Conservation (phyloP, 2,329 filamentous ascomycete species). For the Periconia sp. region DNA sequence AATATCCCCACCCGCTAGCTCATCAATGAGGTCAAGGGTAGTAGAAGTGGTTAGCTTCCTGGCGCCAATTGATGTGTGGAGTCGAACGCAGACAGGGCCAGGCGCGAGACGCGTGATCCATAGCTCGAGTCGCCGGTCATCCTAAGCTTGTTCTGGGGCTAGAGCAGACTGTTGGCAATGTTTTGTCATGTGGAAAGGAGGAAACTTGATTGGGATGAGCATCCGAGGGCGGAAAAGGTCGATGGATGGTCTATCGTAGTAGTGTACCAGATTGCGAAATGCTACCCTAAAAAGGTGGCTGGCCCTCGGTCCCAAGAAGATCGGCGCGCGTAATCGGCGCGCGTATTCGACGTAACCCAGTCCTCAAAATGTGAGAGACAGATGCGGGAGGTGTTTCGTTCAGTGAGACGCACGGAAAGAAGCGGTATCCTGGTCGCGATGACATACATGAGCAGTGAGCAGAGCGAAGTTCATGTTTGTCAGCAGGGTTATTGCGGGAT, state of each 20-base stretch:
- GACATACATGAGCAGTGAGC: too few species aligned
- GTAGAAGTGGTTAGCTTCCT: background rate
- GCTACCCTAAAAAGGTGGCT: background rate
- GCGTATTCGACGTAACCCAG: too few species aligned
- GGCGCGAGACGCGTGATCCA: constrained; percentile 4
- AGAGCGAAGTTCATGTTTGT: background rate
- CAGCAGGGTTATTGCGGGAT: too few species aligned
- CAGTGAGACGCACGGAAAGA: too few species aligned
- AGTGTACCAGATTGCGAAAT: constrained; percentile 5
- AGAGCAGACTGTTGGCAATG: background rate
- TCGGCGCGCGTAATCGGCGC: too few species aligned
- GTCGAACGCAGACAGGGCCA: background rate
- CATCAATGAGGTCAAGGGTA: background rate
- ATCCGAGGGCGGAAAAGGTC: background rate
- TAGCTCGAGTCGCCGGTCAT: constrained; percentile 24
- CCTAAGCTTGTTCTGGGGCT: constrained; percentile 34
- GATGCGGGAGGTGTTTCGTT: too few species aligned
- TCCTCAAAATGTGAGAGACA: too few species aligned
- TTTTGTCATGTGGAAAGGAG: background rate
- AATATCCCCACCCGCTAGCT: background rate
- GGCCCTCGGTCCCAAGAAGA: too few species aligned
- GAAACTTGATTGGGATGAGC: constrained; percentile 1
- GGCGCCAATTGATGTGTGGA: constrained; percentile 5
- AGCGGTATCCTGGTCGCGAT: too few species aligned
- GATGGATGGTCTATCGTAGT: background rate